These are phyloP conservation scores for Anisodus acutangulus DNA, from an alignment of 257 asterid genomes.

Conservation along the genomic window DNA sequence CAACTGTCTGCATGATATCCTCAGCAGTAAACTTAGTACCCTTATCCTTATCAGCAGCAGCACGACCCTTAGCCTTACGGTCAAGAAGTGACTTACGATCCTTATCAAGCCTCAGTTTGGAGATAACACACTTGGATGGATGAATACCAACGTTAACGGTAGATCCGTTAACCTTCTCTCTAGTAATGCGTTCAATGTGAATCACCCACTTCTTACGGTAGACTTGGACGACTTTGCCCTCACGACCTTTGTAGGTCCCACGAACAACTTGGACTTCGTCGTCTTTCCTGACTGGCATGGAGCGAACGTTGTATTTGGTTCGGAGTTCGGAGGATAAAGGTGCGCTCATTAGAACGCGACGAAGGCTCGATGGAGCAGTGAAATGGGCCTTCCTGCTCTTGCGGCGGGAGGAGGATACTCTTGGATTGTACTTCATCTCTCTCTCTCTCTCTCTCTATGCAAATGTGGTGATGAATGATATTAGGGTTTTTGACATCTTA, in stretches of 20 bases:
- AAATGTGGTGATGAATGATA: not conserved
- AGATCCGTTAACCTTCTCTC: slow-evolving; percentile 84
- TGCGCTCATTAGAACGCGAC: slow-evolving; percentile 88
- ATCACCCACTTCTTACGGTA: slow-evolving; percentile 65
- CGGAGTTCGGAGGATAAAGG: slow-evolving; percentile 70
- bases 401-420: slow-evolving; percentile 84
- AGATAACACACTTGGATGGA: slow-evolving; percentile 69
- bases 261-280: slow-evolving; percentile 88
- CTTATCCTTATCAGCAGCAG: slow-evolving; percentile 88
- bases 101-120: slow-evolving; percentile 85
- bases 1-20: slow-evolving; percentile 78
- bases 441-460: slow-evolving; percentile 19
- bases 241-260: slow-evolving; percentile 90
- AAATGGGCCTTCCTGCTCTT: slow-evolving; percentile 89
- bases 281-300: slow-evolving; percentile 89
- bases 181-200: slow-evolving; percentile 70
- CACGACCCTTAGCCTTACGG: slow-evolving; percentile 87
- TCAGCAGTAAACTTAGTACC: slow-evolving; percentile 80
- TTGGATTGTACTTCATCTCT: slow-evolving; percentile 74
- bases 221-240: slow-evolving; percentile 84
- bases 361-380: slow-evolving; percentile 87
- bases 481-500: slow-evolving; percentile 36
- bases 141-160: slow-evolving; percentile 87
- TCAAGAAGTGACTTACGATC: slow-evolving; percentile 79
- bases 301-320: slow-evolving; percentile 70